These are phyloP conservation scores for Daldinia bambusicola DNA, from an alignment of 495 filamentous ascomycete genomes.

Conservation along the genomic window DNA sequence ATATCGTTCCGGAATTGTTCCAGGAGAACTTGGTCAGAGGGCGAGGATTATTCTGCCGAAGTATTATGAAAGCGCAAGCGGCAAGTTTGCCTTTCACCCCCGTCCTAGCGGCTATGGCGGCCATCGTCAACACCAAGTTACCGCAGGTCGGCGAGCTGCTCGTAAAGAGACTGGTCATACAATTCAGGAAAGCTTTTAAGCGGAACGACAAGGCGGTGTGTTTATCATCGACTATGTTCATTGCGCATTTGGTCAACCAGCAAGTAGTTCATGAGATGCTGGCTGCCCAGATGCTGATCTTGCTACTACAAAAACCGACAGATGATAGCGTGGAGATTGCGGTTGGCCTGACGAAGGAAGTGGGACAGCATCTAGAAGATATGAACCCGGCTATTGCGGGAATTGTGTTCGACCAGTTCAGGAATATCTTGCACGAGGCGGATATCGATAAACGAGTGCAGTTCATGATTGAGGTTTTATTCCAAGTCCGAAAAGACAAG, in stretches of 20 bases:
- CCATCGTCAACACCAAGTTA: conserved; percentile 97
- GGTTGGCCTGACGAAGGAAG: conserved; percentile 87
- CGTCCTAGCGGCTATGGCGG: conserved; percentile 92
- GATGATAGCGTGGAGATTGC: conserved; percentile 99
- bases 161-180: conserved; percentile 83
- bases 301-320: conserved; percentile 91
- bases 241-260: conserved; percentile 93
- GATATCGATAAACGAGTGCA: conserved; percentile 96
- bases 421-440: conserved; percentile 92
- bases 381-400: conserved; percentile 87
- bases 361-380: conserved; percentile 92
- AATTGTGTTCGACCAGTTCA: conserved; percentile 93
- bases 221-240: conserved; percentile 87
- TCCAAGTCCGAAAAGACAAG: conserved; percentile 94
- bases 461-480: conserved; percentile 98
- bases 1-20: conserved; percentile 95
- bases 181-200: conserved; percentile 96
- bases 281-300: conserved; percentile 86
- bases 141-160: conserved; percentile 93
- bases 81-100: conserved; percentile 96
- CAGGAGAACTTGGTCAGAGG: conserved; percentile 92
- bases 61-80: conserved; percentile 97
- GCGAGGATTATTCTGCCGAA: conserved; percentile 90
- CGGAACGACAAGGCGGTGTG: conserved; percentile 97
- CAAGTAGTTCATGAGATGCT: conserved; percentile 95